Evolutionary conservation across 768 basidiomycete genomes (phyloP).

Genomic region (Suillus hirtellus): DNA sequence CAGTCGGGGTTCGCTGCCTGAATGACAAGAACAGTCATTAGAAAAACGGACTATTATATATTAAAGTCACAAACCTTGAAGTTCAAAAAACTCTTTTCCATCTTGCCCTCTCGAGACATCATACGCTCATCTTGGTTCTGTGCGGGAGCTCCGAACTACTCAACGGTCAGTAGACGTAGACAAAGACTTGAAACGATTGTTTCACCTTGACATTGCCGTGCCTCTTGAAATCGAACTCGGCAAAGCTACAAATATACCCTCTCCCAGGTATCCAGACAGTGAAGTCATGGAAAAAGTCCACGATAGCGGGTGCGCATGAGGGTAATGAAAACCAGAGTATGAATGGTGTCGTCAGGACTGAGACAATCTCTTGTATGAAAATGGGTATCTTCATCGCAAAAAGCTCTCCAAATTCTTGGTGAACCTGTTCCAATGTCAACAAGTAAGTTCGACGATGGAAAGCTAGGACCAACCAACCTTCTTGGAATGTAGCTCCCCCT

Average conservation of each 20-base stretch:
- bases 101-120: constrained; percentile 91
- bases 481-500: constrained; percentile 83
- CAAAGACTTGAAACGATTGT: background rate
- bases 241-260: constrained; percentile 97
- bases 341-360: constrained; percentile 92
- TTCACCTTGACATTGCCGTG: constrained; percentile 88
- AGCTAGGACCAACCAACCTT: constrained; percentile 58
- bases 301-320: constrained; percentile 81
- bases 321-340: constrained; percentile 94
- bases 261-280: constrained; percentile 95
- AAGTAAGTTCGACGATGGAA: constrained; percentile 11
- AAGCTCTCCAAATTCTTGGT: constrained; percentile 86
- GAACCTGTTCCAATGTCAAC: constrained; percentile 54
- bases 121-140: constrained; percentile 67
- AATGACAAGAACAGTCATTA: constrained; percentile 9
- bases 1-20: constrained; percentile 94
- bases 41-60: background rate
- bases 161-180: constrained; percentile 6
- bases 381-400: constrained; percentile 92
- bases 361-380: constrained; percentile 85
- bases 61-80: constrained; percentile 62
- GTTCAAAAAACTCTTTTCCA: constrained; percentile 97
- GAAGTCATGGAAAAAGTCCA: constrained; percentile 99
- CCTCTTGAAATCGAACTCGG: constrained; percentile 95
- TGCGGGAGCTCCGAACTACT: constrained; percentile 83